Evolutionary conservation across 129 eudicot genomes (phyloP).

Genomic region (Flaveria linearis): DNA sequence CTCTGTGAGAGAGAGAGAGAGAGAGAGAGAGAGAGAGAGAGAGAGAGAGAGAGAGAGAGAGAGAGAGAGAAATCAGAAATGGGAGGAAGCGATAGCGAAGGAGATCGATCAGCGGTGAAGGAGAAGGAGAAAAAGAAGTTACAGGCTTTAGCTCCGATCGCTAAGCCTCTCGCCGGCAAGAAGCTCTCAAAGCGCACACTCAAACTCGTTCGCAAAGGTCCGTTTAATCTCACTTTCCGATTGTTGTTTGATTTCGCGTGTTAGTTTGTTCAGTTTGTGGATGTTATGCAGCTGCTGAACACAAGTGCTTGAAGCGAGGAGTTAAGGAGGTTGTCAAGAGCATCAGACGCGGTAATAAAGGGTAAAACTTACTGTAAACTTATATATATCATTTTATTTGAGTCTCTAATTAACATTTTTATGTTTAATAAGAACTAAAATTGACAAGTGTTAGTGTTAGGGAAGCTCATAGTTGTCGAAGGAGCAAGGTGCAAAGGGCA

Average conservation of each 20-base stretch:
- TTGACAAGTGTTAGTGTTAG: no score
- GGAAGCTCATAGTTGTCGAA: no score
- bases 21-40: background rate
- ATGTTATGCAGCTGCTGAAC: constrained; percentile 72
- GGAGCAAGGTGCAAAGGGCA: no score
- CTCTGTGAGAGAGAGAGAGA: background rate
- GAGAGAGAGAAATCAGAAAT: constrained; percentile 1
- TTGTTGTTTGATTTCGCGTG: background rate
- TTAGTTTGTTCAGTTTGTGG: background rate
- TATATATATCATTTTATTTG: background rate
- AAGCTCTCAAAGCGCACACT: constrained; percentile 85
- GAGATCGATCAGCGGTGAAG: constrained; percentile 53
- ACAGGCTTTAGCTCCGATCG: constrained; percentile 76
- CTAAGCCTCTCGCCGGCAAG: constrained; percentile 94
- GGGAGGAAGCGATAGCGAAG: constrained; percentile 95
- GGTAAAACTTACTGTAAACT: constrained; percentile 39
- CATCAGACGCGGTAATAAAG: constrained; percentile 87
- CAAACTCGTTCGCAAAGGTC: constrained; percentile 91
- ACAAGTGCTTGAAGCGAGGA: constrained; percentile 91
- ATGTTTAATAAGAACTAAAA: background rate
- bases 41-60: background rate
- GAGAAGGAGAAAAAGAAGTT: constrained; percentile 63
- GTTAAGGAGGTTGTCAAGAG: constrained; percentile 97
- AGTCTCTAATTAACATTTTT: background rate
- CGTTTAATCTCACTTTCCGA: background rate